These are phyloP conservation scores for Alectoria sarmentosa DNA, from an alignment of 495 filamentous ascomycete species.

Conservation along the genomic window DNA sequence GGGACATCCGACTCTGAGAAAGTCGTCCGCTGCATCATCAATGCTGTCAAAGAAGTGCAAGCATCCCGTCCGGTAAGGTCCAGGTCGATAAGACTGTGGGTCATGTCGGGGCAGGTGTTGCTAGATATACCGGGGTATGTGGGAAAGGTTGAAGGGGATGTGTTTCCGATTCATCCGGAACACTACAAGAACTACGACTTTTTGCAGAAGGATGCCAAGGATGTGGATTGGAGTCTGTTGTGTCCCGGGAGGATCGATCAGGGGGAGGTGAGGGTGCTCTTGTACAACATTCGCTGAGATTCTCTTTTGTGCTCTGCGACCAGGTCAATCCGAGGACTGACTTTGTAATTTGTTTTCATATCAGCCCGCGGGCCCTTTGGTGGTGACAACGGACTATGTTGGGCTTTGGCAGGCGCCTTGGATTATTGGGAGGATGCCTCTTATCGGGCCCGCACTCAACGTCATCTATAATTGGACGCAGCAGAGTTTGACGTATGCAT, in stretches of 20 bases:
- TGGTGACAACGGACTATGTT: constrained; percentile 1
- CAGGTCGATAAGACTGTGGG: constrained; percentile 19
- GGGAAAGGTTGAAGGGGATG: constrained; percentile 19
- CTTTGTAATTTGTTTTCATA: neutral
- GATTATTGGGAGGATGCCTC: constrained; percentile 2
- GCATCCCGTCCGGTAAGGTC: neutral
- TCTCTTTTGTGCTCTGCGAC: neutral
- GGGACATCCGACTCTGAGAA: constrained; percentile 15
- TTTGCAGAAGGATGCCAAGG: constrained; percentile 18
- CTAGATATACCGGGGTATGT: constrained; percentile 20
- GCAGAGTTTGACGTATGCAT: constrained; percentile 4
- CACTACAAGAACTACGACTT: constrained; percentile 22
- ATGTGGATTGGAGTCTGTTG: constrained; percentile 21
- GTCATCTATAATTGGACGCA: constrained; percentile 8
- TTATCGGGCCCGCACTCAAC: constrained; percentile 6
- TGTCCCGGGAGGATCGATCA: constrained; percentile 19
- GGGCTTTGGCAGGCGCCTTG: constrained; percentile 2
- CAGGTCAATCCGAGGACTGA: neutral
- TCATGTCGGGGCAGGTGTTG: constrained; percentile 21
- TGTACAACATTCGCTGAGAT: constrained; percentile 17
- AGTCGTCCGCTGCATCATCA: constrained; percentile 20
- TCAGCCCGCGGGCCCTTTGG: constrained; percentile 13
- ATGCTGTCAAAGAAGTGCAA: constrained; percentile 23
- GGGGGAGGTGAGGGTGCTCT: constrained; percentile 22
- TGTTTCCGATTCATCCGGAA: constrained; percentile 23